Percentiles rank a stretch among this genome's conserved stretches.
Evolutionary conservation across 192 early-diverging fungal species (phyloP).

Genomic region (Coemansia sp.): DNA sequence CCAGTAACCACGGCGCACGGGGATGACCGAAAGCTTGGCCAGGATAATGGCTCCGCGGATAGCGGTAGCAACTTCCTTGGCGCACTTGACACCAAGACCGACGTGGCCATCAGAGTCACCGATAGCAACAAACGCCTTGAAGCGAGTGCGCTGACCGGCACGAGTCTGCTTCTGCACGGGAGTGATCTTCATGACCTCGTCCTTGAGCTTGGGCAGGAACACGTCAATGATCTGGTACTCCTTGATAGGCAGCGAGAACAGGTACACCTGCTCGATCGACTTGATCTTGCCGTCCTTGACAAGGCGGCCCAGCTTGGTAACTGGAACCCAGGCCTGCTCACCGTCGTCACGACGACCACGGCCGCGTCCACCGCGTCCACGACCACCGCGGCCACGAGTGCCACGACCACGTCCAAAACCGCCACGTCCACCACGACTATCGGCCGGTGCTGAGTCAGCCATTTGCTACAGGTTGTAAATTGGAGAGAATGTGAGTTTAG

Average conservation of each 20-base stretch:
- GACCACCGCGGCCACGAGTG: slow-evolving; percentile 78
- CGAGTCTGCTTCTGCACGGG: slow-evolving; percentile 99
- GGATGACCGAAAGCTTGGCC: slow-evolving; percentile 97
- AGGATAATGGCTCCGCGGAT: slow-evolving; percentile 99
- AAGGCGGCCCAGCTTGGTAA: slow-evolving; percentile 99
- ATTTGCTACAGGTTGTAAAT: slow-evolving; percentile 60
- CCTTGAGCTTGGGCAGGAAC: slow-evolving; percentile 95
- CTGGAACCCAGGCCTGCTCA: slow-evolving; percentile 87
- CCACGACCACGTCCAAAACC: slow-evolving; percentile 65
- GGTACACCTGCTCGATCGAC: slow-evolving; percentile 96
- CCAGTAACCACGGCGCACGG: slow-evolving; percentile 99
- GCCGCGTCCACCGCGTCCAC: slow-evolving; percentile 73
- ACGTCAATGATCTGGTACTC: slow-evolving; percentile 98
- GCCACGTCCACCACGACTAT: slow-evolving; percentile 66
- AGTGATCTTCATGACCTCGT: slow-evolving; percentile 99
- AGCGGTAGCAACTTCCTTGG: slow-evolving; percentile 99
- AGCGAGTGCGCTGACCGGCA: slow-evolving; percentile 99
- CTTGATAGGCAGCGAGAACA: slow-evolving; percentile 99
- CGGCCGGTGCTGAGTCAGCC: slow-evolving; percentile 79
- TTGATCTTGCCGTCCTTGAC: slow-evolving; percentile 98
- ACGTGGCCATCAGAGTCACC: slow-evolving; percentile 98
- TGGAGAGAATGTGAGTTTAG: background rate
- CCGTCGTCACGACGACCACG: slow-evolving; percentile 87
- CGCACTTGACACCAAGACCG: slow-evolving; percentile 99
- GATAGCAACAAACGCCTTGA: slow-evolving; percentile 99